Base-by-base conservation (phyloP, 2,329 filamentous ascomycete species). In the Xylariaceae sp. region DNA sequence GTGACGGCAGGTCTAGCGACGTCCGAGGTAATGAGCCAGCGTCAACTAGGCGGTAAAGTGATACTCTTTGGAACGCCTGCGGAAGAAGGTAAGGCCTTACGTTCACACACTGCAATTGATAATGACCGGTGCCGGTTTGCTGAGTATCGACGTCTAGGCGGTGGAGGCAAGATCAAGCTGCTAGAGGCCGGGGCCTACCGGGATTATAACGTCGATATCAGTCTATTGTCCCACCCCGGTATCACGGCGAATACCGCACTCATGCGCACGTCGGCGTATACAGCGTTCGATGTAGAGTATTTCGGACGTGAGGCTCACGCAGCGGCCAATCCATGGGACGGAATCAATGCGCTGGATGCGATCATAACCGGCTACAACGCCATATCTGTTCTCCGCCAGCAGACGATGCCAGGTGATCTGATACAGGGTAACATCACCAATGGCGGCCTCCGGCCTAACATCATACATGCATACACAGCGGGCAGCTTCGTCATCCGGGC, bases 341-440 rank as follows among this genome's bases (percentile, higher is more conserved):
- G 81, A 0, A 72, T 79, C 59, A 84, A 85, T 61, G 81, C 81
- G 0, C 72, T 84, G 0, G 81, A 85, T 59, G 80, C 80, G 0
- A 62, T 81, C 19, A 70, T 84, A 2, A 70, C 72, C 0, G 75
- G 72, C 0, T 79, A 79, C 58, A 75, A 74, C 49, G 70, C 70
- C 41, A 65, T 84, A 3, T 74, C 76, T 0, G 71, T 79, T 0
- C 69, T 84, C 5, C 74, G 81, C 1, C 80, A 84, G 64, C 81
- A 84, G 63, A 73, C 79, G 3, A 72, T 74, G 57, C 77, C 80
- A 0, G 75, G 76, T 3, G 76, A 77, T 51, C 67, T 76, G 6
- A 73, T 79, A 57, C 67, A 81, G 54, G 73, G 79, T 1, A 75
- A 80, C 19, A 79, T 85, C 51, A 74, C 74, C 0, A 66, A 80